phyloP scores from a whole-genome alignment of 2,329 filamentous ascomycete genomes.

The Thermoascus crustaceus region DNA sequence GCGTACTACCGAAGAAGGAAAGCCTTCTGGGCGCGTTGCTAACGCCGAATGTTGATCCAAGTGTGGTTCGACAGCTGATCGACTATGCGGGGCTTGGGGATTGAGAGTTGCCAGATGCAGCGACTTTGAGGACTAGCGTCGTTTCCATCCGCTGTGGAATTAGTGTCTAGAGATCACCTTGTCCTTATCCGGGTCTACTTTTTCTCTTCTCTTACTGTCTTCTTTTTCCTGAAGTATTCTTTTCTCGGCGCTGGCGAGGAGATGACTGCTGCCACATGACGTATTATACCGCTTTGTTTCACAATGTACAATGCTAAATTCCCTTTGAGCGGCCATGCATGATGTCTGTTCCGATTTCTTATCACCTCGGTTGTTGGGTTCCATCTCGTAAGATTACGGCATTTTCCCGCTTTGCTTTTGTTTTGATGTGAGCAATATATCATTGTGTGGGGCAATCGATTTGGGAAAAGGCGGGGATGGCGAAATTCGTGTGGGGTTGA shows the following conservation, averaged over 20 bases:
- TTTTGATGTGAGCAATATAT: no score
- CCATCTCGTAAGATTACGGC: no score
- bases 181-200: neutral
- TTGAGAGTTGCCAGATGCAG: no score
- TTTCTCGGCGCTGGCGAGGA: constrained; percentile 3
- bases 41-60: constrained; percentile 56
- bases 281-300: constrained; percentile 3
- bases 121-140: no score
- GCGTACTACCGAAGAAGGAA: constrained; percentile 58
- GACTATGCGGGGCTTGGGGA: constrained; percentile 51
- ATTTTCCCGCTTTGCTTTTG: no score
- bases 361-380: neutral
- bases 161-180: neutral
- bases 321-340: constrained; percentile 1
- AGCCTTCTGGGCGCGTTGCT: constrained; percentile 59
- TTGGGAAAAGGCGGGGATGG: no score
- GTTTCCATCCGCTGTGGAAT: no score
- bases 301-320: constrained; percentile 4
- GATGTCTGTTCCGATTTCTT: neutral
- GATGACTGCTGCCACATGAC: neutral
- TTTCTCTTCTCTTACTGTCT: constrained; percentile 1
- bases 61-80: constrained; percentile 59
- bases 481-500: no score
- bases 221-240: constrained; percentile 1
- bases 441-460: no score